These are phyloP conservation scores for Cryoendolithus antarcticus DNA, from an alignment of 2,329 filamentous ascomycete genomes.

Conservation along the genomic window DNA sequence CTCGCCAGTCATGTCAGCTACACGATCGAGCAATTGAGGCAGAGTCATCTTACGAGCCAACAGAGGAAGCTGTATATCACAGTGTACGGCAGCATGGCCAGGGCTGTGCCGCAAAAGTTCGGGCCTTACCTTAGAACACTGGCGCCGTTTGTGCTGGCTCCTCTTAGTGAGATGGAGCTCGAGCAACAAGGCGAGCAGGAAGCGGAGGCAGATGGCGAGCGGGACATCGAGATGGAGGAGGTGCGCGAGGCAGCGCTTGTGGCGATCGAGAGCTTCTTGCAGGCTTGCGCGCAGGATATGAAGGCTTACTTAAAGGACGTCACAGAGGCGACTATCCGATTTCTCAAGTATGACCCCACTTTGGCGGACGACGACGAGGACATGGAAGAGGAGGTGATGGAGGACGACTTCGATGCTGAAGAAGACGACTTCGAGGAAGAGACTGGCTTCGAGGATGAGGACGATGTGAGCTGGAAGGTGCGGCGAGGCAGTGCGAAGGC, in stretches of 20 bases:
- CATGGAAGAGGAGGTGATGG: constrained; percentile 50
- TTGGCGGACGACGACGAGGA: constrained; percentile 59
- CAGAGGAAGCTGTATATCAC: constrained; percentile 78
- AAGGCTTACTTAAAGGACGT: constrained; percentile 63
- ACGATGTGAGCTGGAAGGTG: constrained; percentile 98
- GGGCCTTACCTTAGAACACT: constrained; percentile 66
- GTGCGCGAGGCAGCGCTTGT: constrained; percentile 51
- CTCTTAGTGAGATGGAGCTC: constrained; percentile 63
- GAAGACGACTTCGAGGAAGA: constrained; percentile 75
- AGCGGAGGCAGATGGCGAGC: constrained; percentile 56
- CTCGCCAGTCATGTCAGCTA: constrained; percentile 62
- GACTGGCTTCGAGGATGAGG: constrained; percentile 64
- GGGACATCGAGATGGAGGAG: constrained; percentile 58
- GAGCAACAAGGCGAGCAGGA: constrained; percentile 41
- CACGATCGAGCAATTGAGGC: constrained; percentile 56
- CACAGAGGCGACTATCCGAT: constrained; percentile 65
- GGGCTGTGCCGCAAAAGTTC: constrained; percentile 74
- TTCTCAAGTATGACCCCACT: constrained; percentile 88
- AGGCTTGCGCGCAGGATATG: constrained; percentile 79
- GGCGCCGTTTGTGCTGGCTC: constrained; percentile 63
- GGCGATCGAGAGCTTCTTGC: constrained; percentile 57
- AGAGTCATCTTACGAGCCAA: constrained; percentile 49
- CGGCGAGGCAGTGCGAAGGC: constrained; percentile 84
- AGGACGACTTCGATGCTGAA: constrained; percentile 59
- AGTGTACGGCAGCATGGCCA: constrained; percentile 75